Evolutionary conservation across 2,329 filamentous ascomycete species (phyloP), one percentile per base, ranked within the genome.

Genomic region (Pseudocercospora vitis): DNA sequence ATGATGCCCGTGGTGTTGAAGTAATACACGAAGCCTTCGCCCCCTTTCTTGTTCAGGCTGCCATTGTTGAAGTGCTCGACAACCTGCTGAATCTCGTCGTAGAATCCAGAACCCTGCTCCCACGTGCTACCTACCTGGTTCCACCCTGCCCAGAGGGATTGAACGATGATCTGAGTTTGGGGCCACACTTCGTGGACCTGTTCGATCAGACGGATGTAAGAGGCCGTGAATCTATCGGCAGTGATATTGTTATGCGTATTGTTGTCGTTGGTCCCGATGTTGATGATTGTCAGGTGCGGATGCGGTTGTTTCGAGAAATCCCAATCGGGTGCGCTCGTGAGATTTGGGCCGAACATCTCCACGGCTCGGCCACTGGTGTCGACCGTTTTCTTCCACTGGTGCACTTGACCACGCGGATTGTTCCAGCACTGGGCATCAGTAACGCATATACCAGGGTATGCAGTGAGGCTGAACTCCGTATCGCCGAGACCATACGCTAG

Each of bases 1-100:
- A 85, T 64, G 39, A 85, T 80, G 0, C 81, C 81, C 7, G 76
- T 80, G 0, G 79, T 83, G 61, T 83, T 81, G 70, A 85, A 85
- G 60, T 82, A 82, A 62, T 83, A 77, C 24, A 85, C 79, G 49
- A 82, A 84, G 6, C 56, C 53, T 0, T 35, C 19, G 0, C 75
- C 74, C 52, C 75, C 62, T 12, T 67, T 63, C 42, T 65, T 78
- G 72, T 81, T 84, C 26, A 54, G 37, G 9, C 31, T 31, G 8
- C 57, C 57, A 24, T 54, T 54, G 35, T 59, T 59, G 54, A 57
- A 59, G 61, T 79, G 76, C 42, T 79, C 64, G 51, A 78, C 76
- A 19, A 83, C 76, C 6, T 73, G 63, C 54, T 75, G 70, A 12
- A 82, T 77, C 58, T 83, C 77, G 24, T 69, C 49, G 75, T 70